Conservation (phyloP, 192 early-diverging fungal genomes). For the Backusella circina region DNA sequence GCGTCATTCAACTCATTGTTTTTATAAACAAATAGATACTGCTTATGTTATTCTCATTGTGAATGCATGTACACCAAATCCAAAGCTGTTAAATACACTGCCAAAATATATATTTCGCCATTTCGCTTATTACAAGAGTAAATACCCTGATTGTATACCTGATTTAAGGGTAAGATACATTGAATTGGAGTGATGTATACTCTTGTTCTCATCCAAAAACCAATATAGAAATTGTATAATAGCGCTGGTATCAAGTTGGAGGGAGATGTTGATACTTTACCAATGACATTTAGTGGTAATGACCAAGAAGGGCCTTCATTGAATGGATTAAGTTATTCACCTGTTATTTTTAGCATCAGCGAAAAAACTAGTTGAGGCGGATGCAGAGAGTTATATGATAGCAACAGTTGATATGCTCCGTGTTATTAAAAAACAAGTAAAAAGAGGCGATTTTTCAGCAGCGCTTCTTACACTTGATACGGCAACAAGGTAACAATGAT, state of each 20-base stretch:
- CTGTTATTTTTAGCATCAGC: not conserved
- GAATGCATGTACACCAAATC: slow-evolving; percentile 60
- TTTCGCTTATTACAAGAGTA: slow-evolving; percentile 69
- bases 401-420: slow-evolving; percentile 18
- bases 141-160: slow-evolving; percentile 68
- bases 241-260: slow-evolving; percentile 11
- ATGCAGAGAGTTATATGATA: slow-evolving; percentile 26
- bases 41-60: slow-evolving; percentile 74
- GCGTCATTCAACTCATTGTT: not conserved
- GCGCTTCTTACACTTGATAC: slow-evolving; percentile 16
- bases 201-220: not conserved
- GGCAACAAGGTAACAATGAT: slow-evolving; percentile 24
- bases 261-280: slow-evolving; percentile 16
- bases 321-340: not conserved
- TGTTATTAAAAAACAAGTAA: slow-evolving; percentile 3
- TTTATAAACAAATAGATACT: slow-evolving; percentile 61
- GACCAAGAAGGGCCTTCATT: no score
- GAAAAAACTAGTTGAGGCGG: slow-evolving; percentile 4
- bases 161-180: slow-evolving; percentile 38
- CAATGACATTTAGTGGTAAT: slow-evolving; percentile 11
- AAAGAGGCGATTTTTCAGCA: slow-evolving; percentile 14
- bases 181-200: not conserved
- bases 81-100: slow-evolving; percentile 49
- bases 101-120: slow-evolving; percentile 76
- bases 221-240: slow-evolving; percentile 14